Base-by-base conservation (phyloP, 2,329 filamentous ascomycete genomes). In the Fusarium sp. region DNA sequence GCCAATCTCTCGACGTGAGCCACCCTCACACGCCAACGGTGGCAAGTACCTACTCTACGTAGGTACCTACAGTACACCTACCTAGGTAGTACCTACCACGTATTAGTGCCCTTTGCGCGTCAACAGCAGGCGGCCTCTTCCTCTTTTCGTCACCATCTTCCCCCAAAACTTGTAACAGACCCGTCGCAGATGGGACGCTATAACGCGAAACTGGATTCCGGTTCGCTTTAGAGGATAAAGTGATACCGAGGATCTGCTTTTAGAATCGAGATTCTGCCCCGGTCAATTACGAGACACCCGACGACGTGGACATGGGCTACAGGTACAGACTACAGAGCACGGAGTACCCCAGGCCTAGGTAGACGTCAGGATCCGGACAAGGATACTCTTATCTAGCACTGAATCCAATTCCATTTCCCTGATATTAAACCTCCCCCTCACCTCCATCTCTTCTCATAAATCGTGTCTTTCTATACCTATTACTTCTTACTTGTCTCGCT, bases 141-240 rank as follows among this genome's bases (percentile, higher is more conserved):
- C 30, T 39, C 45, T 33, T n/a, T n/a, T 64, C 59, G 45, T 64
- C 60, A 63, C 61, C 45, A 52, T 64, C 40, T 27, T 25, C 33
- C 37, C 37, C 27, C 33, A 64, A 45, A 47, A 43, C 40, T 43
- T 51, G 52, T 39, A 53, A 66, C 44, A 45, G 52, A 51, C 58
- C 39, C 40, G 65, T 59, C 54, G 43, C 49, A 60, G 51, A 49
- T 48, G 41, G 39, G 48, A 57, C 66, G 56, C 66, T 65, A 68
- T 69, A 54, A 68, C 39, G 37, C 47, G 41, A 53, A 65, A 60
- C 65, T 65, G 56, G 50, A 46, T 65, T 68, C 48, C 50, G 43
- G 39, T 45, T 53, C 47, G 35, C 54, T 51, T 59, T 39, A 50
- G 30, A 43, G 19, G 37, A 44, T 23, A 44, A 60, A 59, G 33